Conservation (phyloP, 2,329 filamentous ascomycete species). For the Exserohilum rostratum region DNA sequence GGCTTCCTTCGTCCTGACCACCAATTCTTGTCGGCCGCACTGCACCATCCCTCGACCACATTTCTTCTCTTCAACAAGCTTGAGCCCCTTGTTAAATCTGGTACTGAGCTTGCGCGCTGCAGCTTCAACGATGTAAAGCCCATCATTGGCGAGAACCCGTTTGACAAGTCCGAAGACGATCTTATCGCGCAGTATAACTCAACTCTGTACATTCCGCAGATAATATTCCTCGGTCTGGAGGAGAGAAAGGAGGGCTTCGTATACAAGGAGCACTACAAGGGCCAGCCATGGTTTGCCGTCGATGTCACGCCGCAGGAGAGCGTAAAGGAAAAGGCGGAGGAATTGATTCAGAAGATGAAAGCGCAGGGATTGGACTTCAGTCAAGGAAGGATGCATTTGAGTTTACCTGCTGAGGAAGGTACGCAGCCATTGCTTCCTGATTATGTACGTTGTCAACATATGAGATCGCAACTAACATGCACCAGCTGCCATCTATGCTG, state of each 20-base stretch:
- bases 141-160: conserved; percentile 75
- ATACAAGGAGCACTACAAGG: conserved; percentile 73
- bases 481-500: conserved; percentile 85
- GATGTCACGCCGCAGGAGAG: conserved; percentile 79
- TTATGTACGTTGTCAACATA: neutral
- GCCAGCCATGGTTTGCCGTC: conserved; percentile 85
- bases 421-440: conserved; percentile 25
- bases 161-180: conserved; percentile 73
- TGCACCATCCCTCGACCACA: conserved; percentile 67
- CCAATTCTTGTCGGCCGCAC: conserved; percentile 71
- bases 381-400: conserved; percentile 68
- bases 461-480: neutral
- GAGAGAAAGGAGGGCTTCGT: conserved; percentile 65
- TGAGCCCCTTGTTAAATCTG: conserved; percentile 70
- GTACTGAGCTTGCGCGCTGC: conserved; percentile 69
- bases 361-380: conserved; percentile 69
- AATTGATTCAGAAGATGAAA: conserved; percentile 65
- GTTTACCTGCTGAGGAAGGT: conserved; percentile 68
- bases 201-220: conserved; percentile 66
- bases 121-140: conserved; percentile 70
- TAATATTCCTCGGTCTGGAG: conserved; percentile 86
- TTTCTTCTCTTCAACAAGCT: conserved; percentile 84
- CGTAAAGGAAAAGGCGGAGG: conserved; percentile 66
- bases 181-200: conserved; percentile 77
- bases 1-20: conserved; percentile 77